Evolutionary conservation across 192 early-diverging fungal species (phyloP).

Genomic region (Pilobolus umbonatus): DNA sequence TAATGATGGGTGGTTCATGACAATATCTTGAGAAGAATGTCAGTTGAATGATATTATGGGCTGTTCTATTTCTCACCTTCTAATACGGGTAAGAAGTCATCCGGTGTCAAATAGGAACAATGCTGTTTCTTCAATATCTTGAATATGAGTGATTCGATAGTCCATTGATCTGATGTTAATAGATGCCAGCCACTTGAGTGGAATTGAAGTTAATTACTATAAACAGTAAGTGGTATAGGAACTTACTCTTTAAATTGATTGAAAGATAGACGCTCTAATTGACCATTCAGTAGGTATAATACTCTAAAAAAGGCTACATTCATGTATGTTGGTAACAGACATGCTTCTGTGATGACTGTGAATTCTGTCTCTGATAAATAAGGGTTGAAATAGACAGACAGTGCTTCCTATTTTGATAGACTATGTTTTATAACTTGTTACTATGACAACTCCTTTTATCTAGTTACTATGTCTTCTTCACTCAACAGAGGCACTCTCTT

Average conservation of each 20-base stretch:
- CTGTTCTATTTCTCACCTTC: conserved; percentile 37
- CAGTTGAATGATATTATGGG: not conserved
- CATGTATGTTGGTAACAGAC: conserved; percentile 62
- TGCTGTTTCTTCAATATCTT: conserved; percentile 50
- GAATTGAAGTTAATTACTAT: too few relatives aligned
- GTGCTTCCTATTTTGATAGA: too few relatives aligned
- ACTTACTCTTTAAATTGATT: conserved; percentile 11
- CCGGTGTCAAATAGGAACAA: conserved; percentile 49
- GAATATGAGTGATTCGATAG: conserved; percentile 50
- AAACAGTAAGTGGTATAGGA: conserved; percentile 1
- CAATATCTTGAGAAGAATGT: conserved; percentile 46
- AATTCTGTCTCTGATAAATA: conserved; percentile 24
- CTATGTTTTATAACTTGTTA: too few relatives aligned
- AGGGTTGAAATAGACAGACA: too few relatives aligned
- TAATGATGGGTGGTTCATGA: conserved; percentile 81
- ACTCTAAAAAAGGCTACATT: conserved; percentile 64
- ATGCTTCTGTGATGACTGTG: conserved; percentile 30
- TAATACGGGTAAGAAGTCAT: conserved; percentile 64
- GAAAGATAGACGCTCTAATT: not conserved
- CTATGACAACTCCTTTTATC: too few relatives aligned
- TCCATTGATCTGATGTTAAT: conserved; percentile 37
- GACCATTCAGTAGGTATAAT: conserved; percentile 23
- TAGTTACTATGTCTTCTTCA: too few relatives aligned
- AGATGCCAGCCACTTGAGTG: conserved; percentile 41
- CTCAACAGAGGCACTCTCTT: too few relatives aligned